These are phyloP conservation scores for Holtermannia corniformis DNA, from an alignment of 768 basidiomycete species.

Conservation along the genomic window DNA sequence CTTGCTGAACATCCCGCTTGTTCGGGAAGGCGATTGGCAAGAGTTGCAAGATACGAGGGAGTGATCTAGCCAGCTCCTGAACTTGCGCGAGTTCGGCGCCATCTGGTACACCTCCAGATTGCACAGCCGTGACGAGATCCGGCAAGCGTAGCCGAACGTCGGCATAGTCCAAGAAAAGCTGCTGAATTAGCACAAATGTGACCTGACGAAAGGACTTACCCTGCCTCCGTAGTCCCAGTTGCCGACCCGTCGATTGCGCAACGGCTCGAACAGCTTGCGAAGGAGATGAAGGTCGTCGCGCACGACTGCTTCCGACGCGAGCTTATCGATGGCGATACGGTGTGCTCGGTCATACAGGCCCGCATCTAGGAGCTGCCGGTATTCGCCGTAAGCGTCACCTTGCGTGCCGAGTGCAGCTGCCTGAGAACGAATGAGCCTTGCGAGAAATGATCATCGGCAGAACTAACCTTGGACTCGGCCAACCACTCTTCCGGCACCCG, in stretches of 20 bases:
- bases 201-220: slow-evolving; percentile 43
- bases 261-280: slow-evolving; percentile 56
- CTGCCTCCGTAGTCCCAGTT: slow-evolving; percentile 80
- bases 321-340: slow-evolving; percentile 68
- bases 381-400: slow-evolving; percentile 62
- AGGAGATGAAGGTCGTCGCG: slow-evolving; percentile 57
- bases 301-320: slow-evolving; percentile 80
- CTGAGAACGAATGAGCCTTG: background rate
- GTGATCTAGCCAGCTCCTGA: slow-evolving; percentile 4
- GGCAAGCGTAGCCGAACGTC: slow-evolving; percentile 17
- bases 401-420: slow-evolving; percentile 60
- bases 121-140: slow-evolving; percentile 8
- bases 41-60: slow-evolving; percentile 22
- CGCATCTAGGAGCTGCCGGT: slow-evolving; percentile 64
- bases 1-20: slow-evolving; percentile 23
- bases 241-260: slow-evolving; percentile 54
- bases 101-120: background rate
- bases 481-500: slow-evolving; percentile 79
- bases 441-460: slow-evolving; percentile 1
- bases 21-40: slow-evolving; percentile 29
- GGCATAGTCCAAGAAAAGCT: slow-evolving; percentile 33
- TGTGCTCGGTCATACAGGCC: slow-evolving; percentile 66
- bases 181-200: background rate
- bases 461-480: slow-evolving; percentile 69
- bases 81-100: slow-evolving; percentile 3